These are phyloP conservation scores for Warburgia ugandensis DNA, from an alignment of 164 flowering plant species.

Conservation along the genomic window DNA sequence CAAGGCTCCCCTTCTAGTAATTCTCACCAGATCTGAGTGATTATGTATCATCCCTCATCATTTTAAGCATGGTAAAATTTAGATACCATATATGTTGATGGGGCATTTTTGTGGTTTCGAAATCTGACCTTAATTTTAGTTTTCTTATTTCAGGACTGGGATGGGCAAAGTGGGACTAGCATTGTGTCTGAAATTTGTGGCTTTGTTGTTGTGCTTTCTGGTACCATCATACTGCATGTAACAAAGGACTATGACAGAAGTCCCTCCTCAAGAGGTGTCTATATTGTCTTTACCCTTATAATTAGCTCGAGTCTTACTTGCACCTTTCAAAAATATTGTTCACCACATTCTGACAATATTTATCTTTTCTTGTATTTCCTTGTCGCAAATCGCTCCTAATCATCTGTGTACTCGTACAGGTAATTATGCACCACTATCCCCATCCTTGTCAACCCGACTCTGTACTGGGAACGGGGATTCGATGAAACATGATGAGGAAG, in stretches of 20 bases:
- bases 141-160: conserved; percentile 57
- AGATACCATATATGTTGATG: no score
- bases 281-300: neutral
- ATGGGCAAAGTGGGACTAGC: conserved; percentile 54
- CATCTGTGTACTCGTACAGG: conserved; percentile 11
- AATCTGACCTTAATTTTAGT: no score
- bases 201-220: conserved; percentile 68
- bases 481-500: conserved; percentile 39
- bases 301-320: neutral
- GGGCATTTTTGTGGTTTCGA: no score
- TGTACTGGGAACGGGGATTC: conserved; percentile 44
- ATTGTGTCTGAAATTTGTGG: conserved; percentile 78
- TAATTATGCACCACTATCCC: conserved; percentile 42
- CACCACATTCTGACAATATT: neutral
- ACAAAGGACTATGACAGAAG: conserved; percentile 71
- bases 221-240: conserved; percentile 56
- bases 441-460: conserved; percentile 53
- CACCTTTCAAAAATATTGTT: neutral
- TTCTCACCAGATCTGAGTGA: no score
- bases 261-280: conserved; percentile 54
- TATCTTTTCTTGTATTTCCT: neutral
- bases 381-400: no score
- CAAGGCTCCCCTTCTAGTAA: no score
- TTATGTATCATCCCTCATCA: no score
- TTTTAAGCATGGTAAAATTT: no score